Base-by-base conservation (phyloP, 495 filamentous ascomycete genomes). In the Aspergillus carlsbadensis region DNA sequence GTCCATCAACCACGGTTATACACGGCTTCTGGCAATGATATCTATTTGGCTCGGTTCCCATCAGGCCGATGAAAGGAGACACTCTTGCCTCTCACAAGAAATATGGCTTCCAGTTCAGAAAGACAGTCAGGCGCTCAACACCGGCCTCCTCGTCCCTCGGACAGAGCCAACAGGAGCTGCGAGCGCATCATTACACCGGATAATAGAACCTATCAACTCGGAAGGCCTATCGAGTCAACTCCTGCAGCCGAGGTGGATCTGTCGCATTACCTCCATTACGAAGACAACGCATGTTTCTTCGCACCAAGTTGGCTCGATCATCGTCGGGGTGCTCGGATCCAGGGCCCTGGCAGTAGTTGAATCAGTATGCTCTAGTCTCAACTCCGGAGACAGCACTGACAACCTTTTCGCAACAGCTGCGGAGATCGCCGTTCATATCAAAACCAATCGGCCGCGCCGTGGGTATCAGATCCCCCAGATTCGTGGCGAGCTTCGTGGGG, bases 241-340 rank as follows among this genome's bases (percentile, higher is more conserved):
- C 31, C 22, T 45, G 41, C 52, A 14, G 26, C 46, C 2, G 57
- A 58, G 13, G 45, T 54, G n/a, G 34, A 56, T 22, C 5, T 66
- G 5, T 61, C 58, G 21, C 72, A 77, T 60, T 63, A 70, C 56
- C 71, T 73, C 13, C 69, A 73, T 45, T 75, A 70, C 22, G 72
- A 77, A 45, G 72, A 77, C 41, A 74, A 77, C 51, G 70, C 69
- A 21, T 64, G 67, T 44, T 77, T 77, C 56, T 77, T 77, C 31
- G 70, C 72, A n/a, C 72, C 72, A 8, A 62, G 34, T 36, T 68
- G 65, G 65, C 48, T 74, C 10, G 69, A 69, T 10, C 58, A 52
- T 10, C 58, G 39, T 39, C 35, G 17, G 44, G 31, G 1, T 18
- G 22, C 15, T 22, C 44, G 43, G 45, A 24, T 8, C 24, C 47